Conservation (phyloP, 257 asterid species). For the Scutellaria baicalensis region DNA sequence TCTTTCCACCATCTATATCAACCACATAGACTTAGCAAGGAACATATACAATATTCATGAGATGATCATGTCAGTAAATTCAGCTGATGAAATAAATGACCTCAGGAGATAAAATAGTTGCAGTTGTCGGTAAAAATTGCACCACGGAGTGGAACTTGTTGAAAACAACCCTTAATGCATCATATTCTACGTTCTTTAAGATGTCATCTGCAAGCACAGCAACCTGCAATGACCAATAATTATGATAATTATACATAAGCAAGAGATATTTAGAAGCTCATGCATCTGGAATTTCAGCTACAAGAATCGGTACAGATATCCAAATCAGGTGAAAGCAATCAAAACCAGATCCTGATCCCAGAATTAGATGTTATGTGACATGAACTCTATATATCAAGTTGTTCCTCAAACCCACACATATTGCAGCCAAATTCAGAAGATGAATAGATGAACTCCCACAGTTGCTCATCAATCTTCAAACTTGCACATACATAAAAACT, state of each 20-base stretch:
- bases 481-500: not conserved
- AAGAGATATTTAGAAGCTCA: not conserved
- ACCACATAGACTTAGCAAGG: constrained; percentile 18
- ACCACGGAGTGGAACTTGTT: constrained; percentile 94
- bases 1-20: constrained; percentile 65
- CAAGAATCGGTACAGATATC: not conserved
- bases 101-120: constrained; percentile 96
- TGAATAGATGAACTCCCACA: not conserved
- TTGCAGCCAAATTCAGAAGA: not conserved
- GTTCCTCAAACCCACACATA: not conserved
- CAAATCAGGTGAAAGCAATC: not conserved
- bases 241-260: not conserved
- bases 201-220: constrained; percentile 97
- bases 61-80: not conserved
- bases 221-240: constrained; percentile 48
- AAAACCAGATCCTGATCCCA: not conserved
- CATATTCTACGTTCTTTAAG: constrained; percentile 85
- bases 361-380: not conserved
- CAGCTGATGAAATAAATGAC: constrained; percentile 28
- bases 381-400: not conserved
- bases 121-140: constrained; percentile 59
- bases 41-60: not conserved
- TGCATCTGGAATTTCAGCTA: not conserved
- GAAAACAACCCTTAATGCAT: constrained; percentile 75
- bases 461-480: not conserved